These are phyloP conservation scores for Pneumocystis oryctolagi DNA, from an alignment of 1,139 yeast genomes.

Conservation along the genomic window DNA sequence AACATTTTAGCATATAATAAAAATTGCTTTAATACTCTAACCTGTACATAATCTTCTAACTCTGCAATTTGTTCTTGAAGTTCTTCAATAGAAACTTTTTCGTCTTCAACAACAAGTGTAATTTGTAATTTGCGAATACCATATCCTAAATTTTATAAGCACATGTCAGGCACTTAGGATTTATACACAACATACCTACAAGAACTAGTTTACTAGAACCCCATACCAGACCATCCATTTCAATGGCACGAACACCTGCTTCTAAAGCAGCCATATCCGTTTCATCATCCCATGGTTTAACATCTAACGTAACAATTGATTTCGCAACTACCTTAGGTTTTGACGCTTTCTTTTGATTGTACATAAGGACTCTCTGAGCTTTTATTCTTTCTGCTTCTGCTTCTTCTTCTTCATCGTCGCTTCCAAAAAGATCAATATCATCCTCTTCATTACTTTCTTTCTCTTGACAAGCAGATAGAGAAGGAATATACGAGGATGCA, in stretches of 20 bases:
- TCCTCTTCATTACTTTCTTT: conserved; percentile 72
- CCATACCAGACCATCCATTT: conserved; percentile 90
- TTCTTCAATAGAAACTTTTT: conserved; percentile 80
- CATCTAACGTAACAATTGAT: conserved; percentile 89
- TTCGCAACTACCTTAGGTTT: conserved; percentile 98
- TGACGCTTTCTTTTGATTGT: conserved; percentile 92
- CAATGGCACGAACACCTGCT: conserved; percentile 69
- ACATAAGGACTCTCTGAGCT: conserved; percentile 94
- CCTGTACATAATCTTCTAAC: conserved; percentile 88
- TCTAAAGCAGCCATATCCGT: conserved; percentile 81
- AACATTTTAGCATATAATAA: conserved; percentile 32
- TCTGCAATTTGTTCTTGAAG: conserved; percentile 76
- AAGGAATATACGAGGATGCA: conserved; percentile 47
- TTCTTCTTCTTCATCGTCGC: conserved; percentile 65
- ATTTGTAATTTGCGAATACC: conserved; percentile 99
- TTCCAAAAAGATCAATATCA: conserved; percentile 89
- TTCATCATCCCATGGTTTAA: conserved; percentile 99
- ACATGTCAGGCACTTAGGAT: background rate
- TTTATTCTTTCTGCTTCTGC: conserved; percentile 97
- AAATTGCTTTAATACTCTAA: background rate
- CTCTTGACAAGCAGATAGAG: conserved; percentile 36
- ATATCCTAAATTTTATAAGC: conserved; percentile 26
- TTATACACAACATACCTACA: conserved; percentile 41
- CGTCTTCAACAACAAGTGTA: conserved; percentile 96
- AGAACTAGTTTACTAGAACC: conserved; percentile 96